Conservation (phyloP, 345 rosid species). For the Jatropha curcas region DNA sequence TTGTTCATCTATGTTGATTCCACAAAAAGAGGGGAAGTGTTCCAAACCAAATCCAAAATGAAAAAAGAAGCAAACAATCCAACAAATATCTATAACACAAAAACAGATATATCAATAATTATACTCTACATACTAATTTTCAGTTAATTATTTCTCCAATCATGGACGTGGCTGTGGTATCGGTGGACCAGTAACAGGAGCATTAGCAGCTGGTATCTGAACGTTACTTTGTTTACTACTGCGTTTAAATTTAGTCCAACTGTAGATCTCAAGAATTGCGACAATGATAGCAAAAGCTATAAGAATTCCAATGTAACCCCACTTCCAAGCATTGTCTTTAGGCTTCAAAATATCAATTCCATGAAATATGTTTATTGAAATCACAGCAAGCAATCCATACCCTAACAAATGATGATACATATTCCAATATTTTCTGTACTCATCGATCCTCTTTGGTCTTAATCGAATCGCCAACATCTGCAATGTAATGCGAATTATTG, state of each 20-base stretch:
- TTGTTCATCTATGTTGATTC: too few species aligned
- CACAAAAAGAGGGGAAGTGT: too few species aligned
- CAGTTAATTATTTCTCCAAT: not conserved
- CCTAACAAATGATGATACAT: constrained; percentile 60
- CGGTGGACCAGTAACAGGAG: not conserved
- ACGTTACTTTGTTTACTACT: not conserved
- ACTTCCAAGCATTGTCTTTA: constrained; percentile 29
- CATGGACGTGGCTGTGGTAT: not conserved
- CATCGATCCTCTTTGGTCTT: constrained; percentile 30
- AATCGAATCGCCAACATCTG: constrained; percentile 48
- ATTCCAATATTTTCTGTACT: constrained; percentile 53
- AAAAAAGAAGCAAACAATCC: too few species aligned
- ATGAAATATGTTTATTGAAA: constrained; percentile 42
- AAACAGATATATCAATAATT: too few species aligned
- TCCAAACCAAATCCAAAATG: too few species aligned
- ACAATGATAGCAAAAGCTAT: constrained; percentile 19
- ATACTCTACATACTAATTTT: too few species aligned
- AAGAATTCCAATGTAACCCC: constrained; percentile 44
- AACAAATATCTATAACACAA: too few species aligned
- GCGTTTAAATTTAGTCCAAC: constrained; percentile 34
- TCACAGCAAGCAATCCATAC: constrained; percentile 39
- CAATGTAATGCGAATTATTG: not conserved
- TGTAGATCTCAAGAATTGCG: constrained; percentile 35
- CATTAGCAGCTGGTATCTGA: too few species aligned
- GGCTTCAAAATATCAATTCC: constrained; percentile 49